A percentile compares a stretch with the other conserved stretches of the same genome.
phyloP scores from a whole-genome alignment of 1,284 basidiomycete species.

The Pascua guehoae region DNA sequence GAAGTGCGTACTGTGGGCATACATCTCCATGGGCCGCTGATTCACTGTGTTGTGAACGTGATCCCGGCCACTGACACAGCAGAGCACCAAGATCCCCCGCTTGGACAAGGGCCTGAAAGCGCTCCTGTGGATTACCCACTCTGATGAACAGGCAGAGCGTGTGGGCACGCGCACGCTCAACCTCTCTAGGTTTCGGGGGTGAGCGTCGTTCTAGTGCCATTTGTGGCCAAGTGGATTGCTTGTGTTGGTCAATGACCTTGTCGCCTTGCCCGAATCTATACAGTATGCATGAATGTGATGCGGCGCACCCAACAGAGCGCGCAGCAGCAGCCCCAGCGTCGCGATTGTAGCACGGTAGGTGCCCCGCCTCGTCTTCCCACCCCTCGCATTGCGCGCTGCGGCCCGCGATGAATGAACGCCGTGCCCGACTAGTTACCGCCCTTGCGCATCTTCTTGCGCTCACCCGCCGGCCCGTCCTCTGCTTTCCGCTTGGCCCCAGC shows the following conservation, averaged over 20 bases:
- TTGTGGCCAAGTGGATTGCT: no score
- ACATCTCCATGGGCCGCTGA: not conserved
- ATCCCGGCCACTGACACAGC: not conserved
- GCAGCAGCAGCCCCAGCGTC: no score
- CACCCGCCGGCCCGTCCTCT: constrained; percentile 15
- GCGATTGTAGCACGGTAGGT: no score
- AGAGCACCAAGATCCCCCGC: constrained; percentile 5
- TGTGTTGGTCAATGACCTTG: no score
- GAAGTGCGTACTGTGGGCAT: not conserved
- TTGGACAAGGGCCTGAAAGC: constrained; percentile 56
- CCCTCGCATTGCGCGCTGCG: no score
- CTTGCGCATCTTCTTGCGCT: constrained; percentile 28
- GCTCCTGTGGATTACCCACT: constrained; percentile 81
- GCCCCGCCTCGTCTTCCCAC: no score
- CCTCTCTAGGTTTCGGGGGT: constrained; percentile 10
- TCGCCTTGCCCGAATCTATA: no score
- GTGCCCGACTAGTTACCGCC: constrained; percentile 19
- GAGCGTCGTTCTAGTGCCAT: no score
- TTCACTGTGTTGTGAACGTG: not conserved
- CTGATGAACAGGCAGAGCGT: constrained; percentile 68
- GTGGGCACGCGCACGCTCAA: constrained; percentile 60
- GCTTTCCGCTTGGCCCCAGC: constrained; percentile 31
- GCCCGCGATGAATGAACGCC: no score
- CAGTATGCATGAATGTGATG: no score
- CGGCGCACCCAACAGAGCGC: no score